These are phyloP conservation scores for Liquidambar formosana DNA, from an alignment of 164 flowering plant genomes.

Conservation along the genomic window DNA sequence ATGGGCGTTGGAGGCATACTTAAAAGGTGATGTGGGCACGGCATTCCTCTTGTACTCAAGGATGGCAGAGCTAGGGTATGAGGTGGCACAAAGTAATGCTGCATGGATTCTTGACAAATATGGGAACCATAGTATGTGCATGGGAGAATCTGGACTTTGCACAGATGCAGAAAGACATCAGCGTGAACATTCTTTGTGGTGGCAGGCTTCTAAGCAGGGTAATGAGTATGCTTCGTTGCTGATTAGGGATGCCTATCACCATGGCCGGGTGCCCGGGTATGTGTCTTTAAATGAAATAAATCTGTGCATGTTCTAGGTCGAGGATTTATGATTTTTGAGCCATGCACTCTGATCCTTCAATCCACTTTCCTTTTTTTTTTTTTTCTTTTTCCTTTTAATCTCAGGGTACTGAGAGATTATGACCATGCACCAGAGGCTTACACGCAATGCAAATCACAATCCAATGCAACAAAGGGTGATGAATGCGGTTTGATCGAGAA, in stretches of 20 bases:
- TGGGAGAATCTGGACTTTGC: conserved; percentile 94
- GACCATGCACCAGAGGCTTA: conserved; percentile 98
- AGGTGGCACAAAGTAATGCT: conserved; percentile 97
- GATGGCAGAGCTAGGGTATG: conserved; percentile 97
- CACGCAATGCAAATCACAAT: conserved; percentile 84
- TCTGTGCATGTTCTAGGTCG: neutral
- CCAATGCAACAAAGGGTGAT: conserved; percentile 81
- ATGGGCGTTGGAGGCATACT: too few species aligned
- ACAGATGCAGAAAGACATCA: too few species aligned
- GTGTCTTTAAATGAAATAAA: conserved; percentile 18
- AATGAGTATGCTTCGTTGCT: conserved; percentile 97
- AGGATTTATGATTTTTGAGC: neutral
- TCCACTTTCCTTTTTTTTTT: neutral
- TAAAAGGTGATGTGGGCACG: too few species aligned
- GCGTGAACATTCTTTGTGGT: too few species aligned
- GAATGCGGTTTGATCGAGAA: conserved; percentile 67
- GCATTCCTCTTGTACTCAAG: conserved; percentile 95
- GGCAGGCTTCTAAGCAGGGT: conserved; percentile 99
- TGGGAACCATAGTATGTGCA: conserved; percentile 88
- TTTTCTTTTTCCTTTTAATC: conserved; percentile 2
- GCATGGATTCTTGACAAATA: conserved; percentile 99
- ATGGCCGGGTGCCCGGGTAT: conserved; percentile 96
- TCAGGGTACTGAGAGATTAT: conserved; percentile 94
- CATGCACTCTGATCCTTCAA: neutral
- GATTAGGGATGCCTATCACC: conserved; percentile 98